phyloP scores from a whole-genome alignment of 805 yeast genomes.

The Suhomyces emberorum region DNA sequence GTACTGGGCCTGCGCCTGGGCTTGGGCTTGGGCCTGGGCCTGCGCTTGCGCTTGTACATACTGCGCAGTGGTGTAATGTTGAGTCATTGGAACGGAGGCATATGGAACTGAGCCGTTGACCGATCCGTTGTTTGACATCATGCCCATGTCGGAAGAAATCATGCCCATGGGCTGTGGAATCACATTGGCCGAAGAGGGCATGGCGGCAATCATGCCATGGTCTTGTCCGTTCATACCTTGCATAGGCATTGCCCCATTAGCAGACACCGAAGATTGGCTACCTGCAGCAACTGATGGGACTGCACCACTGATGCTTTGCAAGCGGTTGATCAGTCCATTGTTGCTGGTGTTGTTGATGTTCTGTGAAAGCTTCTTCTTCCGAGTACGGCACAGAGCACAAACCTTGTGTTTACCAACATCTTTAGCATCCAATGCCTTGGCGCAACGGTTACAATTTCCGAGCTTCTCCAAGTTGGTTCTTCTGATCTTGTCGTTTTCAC shows the following conservation, averaged over 20 bases:
- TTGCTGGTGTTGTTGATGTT: constrained; percentile 9
- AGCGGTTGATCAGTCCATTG: constrained; percentile 3
- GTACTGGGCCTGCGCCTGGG: constrained; percentile 9
- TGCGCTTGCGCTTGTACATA: constrained; percentile 8
- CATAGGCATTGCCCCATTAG: constrained; percentile 1
- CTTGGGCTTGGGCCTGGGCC: constrained; percentile 8
- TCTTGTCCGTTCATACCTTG: constrained; percentile 3
- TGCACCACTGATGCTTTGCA: constrained; percentile 2
- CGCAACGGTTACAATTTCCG: constrained; percentile 65
- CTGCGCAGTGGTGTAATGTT: constrained; percentile 5
- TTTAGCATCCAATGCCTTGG: constrained; percentile 41
- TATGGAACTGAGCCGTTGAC: constrained; percentile 5
- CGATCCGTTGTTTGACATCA: constrained; percentile 1
- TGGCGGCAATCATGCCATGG: constrained; percentile 1
- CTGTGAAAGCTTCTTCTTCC: constrained; percentile 42
- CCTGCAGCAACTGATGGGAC: not conserved
- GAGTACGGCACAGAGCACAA: constrained; percentile 50
- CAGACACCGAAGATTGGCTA: not conserved
- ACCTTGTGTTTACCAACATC: constrained; percentile 55
- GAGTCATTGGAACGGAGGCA: constrained; percentile 7
- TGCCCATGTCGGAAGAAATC: constrained; percentile 8
- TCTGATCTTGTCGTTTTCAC: constrained; percentile 58
- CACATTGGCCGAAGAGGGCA: constrained; percentile 1
- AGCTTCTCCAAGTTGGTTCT: constrained; percentile 52
- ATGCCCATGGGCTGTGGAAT: constrained; percentile 7